Percentiles rank a stretch among this genome's conserved stretches.
Evolutionary conservation across 495 filamentous ascomycete species (phyloP).

Genomic region (Lasiosphaeriaceae sp.): DNA sequence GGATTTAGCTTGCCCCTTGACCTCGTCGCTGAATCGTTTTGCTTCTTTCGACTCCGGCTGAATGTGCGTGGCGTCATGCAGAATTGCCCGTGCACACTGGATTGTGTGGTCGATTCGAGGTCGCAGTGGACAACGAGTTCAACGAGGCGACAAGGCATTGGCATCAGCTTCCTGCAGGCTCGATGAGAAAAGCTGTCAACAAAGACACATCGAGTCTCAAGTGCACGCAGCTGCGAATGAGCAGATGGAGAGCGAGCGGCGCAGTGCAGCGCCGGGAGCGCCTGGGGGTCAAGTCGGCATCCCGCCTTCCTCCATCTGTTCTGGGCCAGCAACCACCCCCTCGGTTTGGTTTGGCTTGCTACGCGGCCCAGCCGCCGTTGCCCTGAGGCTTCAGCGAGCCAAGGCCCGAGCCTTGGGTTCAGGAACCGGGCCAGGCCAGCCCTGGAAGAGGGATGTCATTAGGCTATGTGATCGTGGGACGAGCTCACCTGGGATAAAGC

Average conservation of each 20-base stretch:
- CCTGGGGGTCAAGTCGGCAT: neutral
- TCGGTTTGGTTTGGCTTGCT: neutral
- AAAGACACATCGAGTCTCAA: slow-evolving; percentile 1
- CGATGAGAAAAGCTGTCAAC: slow-evolving; percentile 12
- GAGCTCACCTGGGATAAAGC: neutral
- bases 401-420: neutral
- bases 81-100: slow-evolving; percentile 20
- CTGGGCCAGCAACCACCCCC: neutral
- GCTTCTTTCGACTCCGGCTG: slow-evolving; percentile 16
- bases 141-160: slow-evolving; percentile 13
- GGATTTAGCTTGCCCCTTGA: neutral
- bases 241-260: neutral
- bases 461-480: neutral
- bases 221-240: neutral
- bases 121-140: slow-evolving; percentile 17
- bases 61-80: slow-evolving; percentile 27
- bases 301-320: neutral
- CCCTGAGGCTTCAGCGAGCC: neutral
- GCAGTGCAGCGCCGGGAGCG: neutral
- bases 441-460: neutral
- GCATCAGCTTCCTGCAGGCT: slow-evolving; percentile 17
- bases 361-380: neutral
- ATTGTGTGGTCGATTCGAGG: slow-evolving; percentile 18
- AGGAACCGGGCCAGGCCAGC: neutral
- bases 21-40: slow-evolving; percentile 1